Conservation (phyloP, 164 flowering plant genomes). For the Akebia trifoliata region DNA sequence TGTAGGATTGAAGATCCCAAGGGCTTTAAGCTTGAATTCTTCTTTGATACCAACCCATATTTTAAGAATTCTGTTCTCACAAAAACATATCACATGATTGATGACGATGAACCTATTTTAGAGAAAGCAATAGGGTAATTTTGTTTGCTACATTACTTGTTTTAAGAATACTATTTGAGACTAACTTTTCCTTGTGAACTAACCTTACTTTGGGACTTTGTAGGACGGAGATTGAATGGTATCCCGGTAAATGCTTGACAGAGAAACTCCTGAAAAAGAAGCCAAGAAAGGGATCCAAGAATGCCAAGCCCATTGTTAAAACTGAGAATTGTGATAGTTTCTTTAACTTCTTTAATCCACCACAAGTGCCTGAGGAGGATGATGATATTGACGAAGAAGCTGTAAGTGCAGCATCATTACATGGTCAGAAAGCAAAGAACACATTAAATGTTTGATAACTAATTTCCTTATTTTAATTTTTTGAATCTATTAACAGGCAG, state of each 20-base stretch:
- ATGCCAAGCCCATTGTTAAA: constrained; percentile 38
- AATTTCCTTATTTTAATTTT: not conserved
- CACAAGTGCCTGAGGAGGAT: constrained; percentile 34
- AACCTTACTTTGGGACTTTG: not conserved
- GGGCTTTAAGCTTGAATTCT: constrained; percentile 53
- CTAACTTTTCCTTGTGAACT: not conserved
- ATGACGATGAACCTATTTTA: constrained; percentile 41
- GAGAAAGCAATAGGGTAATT: constrained; percentile 46
- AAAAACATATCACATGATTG: constrained; percentile 46
- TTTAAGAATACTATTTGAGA: not conserved
- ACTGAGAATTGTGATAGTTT: constrained; percentile 44
- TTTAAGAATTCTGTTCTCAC: constrained; percentile 38
- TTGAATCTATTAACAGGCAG: constrained; percentile 27
- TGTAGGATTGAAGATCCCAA: constrained; percentile 33
- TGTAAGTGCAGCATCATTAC: constrained; percentile 17
- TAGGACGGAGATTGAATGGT: constrained; percentile 44
- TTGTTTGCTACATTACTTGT: not conserved
- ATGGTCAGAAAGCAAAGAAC: not conserved
- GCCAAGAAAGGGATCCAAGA: constrained; percentile 40
- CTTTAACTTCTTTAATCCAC: constrained; percentile 39
- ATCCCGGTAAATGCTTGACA: constrained; percentile 38
- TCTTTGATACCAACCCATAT: constrained; percentile 39
- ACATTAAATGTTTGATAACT: too few species aligned
- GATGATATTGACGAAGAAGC: constrained; percentile 32
- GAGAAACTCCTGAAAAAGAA: constrained; percentile 37